These are phyloP conservation scores for Quercus wislizeni DNA, from an alignment of 306 rosid genomes.

Conservation along the genomic window DNA sequence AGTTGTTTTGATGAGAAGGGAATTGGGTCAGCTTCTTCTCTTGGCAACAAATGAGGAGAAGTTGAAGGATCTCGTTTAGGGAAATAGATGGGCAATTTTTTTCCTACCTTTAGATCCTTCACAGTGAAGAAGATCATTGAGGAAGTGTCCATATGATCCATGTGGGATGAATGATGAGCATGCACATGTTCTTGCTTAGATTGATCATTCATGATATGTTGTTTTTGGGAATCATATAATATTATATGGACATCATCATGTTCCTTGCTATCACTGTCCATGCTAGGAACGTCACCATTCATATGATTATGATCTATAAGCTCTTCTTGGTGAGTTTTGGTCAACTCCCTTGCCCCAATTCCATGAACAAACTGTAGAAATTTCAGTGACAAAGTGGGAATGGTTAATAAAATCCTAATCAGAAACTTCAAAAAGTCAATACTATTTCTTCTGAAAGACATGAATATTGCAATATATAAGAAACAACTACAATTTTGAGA, in stretches of 20 bases:
- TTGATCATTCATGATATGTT: background rate
- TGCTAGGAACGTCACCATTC: too few species aligned
- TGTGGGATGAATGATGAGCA: slow-evolving; percentile 22
- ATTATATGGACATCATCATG: background rate
- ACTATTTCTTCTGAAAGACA: background rate
- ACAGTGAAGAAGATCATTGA: slow-evolving; percentile 64
- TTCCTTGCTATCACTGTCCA: too few species aligned
- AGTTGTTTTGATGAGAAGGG: slow-evolving; percentile 62
- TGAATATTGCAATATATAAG: background rate
- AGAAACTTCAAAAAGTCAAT: background rate
- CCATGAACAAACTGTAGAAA: slow-evolving; percentile 32
- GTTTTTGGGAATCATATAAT: background rate
- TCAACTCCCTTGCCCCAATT: slow-evolving; percentile 27
- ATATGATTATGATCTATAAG: background rate
- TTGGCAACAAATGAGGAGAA: slow-evolving; percentile 51
- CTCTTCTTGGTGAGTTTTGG: background rate
- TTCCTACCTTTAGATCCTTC: slow-evolving; percentile 47
- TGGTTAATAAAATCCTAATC: background rate
- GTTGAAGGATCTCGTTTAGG: slow-evolving; percentile 63
- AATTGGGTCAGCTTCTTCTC: slow-evolving; percentile 44
- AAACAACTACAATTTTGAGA: background rate
- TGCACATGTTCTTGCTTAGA: background rate
- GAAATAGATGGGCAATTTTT: slow-evolving; percentile 56
- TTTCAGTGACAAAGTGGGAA: background rate
- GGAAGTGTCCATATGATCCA: slow-evolving; percentile 44